phyloP scores from a whole-genome alignment of 306 rosid genomes.

The Corylus avellana region DNA sequence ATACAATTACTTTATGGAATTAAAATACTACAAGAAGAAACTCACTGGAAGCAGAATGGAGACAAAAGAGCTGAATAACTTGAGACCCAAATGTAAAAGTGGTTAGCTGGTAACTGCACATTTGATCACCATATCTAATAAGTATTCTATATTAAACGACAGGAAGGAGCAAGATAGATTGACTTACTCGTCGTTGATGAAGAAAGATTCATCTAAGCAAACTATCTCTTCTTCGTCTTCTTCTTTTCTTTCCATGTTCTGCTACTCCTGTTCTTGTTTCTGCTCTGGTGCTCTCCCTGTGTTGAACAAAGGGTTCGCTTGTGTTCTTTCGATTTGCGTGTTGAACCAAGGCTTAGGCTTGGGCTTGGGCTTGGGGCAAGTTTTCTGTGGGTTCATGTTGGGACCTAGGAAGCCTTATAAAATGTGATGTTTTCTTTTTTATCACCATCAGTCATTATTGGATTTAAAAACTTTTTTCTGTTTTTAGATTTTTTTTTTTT shows the following conservation, averaged over 20 bases:
- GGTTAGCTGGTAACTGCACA: constrained; percentile 75
- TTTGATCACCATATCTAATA: constrained; percentile 3
- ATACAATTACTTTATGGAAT: not conserved
- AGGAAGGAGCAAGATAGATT: constrained; percentile 3
- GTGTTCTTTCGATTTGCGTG: too few relatives aligned
- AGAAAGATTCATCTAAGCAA: constrained; percentile 77
- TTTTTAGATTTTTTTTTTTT: too few relatives aligned
- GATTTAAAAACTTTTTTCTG: too few relatives aligned
- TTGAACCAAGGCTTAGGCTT: too few relatives aligned
- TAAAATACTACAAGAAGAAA: constrained; percentile 1
- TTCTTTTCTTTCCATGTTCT: constrained; percentile 17
- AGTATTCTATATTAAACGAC: not conserved
- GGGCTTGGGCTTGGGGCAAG: too few relatives aligned
- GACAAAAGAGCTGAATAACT: constrained; percentile 67
- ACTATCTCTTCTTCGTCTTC: constrained; percentile 66
- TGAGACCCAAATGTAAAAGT: constrained; percentile 82
- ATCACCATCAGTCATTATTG: too few relatives aligned
- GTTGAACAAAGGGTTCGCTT: not conserved
- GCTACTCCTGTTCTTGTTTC: not conserved
- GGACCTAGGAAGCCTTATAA: too few relatives aligned
- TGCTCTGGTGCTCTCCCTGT: not conserved
- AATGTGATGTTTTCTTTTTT: too few relatives aligned
- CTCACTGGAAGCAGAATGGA: constrained; percentile 89
- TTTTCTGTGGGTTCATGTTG: too few relatives aligned
- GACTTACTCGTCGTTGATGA: constrained; percentile 68